Evolutionary conservation across 139 green algal species (phyloP), one percentile per base, ranked within the genome.

Genomic region (Picochlorum sp.): DNA sequence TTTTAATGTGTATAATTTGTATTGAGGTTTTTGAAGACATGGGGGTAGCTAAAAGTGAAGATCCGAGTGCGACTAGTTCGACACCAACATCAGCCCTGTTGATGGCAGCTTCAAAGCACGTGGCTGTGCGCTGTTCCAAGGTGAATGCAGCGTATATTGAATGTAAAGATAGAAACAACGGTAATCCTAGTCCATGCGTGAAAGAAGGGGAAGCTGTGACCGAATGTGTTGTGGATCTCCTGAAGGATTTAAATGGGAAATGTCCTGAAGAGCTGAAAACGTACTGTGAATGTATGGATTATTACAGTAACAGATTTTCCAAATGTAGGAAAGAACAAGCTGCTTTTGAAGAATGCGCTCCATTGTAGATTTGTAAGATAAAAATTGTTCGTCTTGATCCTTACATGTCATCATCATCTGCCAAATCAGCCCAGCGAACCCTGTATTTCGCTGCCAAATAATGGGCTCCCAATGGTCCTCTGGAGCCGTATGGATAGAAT

Each of bases 401-500:
- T 51, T 15, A 55, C 21, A 32, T 51, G 15, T 21, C 23, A 50
- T 70, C 63, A 16, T 74, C 67, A 30, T 75, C 65, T 26, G 70
- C 54, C 21, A 85, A 56, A 67, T 97, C 94, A 3, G 90, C 89
- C 94, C 94, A 99, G 2, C 94, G 80, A 28, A 98, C 94, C 54
- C 80, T 78, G 77, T 97, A 90, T 79, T 95, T 96, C 6, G 92
- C 88, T 6, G 92, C 94, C 30, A 99, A 76, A 77, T 99, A 99
- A 79, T 99, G 91, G 4, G 91, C 81, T 0, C 94, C 94, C 58
- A 99, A 85, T 7, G 94, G 94, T 4, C 94, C 94, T 15, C 94
- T 69, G 69, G 78, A 92, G 73, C 92, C 92, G 67, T 98, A 99
- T 0, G 94, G 94, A 78, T 99, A 99, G 67, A 95, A 74, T 81